phyloP scores from a whole-genome alignment of 2,329 filamentous ascomycete genomes.

The Tolypocladium tropicale region DNA sequence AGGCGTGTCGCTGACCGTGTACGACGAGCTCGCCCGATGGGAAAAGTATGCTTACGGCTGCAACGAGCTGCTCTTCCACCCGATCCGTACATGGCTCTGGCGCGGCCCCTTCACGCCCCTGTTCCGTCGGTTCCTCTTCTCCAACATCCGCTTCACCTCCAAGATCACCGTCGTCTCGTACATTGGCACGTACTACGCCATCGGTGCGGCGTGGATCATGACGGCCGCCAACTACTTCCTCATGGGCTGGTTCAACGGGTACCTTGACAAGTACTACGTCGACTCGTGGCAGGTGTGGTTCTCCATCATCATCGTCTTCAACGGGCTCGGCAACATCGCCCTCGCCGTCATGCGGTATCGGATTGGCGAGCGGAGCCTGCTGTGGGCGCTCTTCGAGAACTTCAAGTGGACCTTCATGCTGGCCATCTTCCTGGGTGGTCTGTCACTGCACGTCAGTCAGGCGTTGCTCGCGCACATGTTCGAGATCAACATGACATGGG shows the following conservation, averaged over 20 bases:
- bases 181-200: conserved; percentile 72
- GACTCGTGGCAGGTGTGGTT: conserved; percentile 75
- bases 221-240: conserved; percentile 66
- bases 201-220: conserved; percentile 65
- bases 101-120: conserved; percentile 70
- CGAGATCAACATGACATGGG: conserved; percentile 79
- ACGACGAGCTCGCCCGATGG: conserved; percentile 77
- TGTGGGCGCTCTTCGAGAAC: conserved; percentile 49
- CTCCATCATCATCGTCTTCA: conserved; percentile 70
- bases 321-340: conserved; percentile 61
- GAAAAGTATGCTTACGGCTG: conserved; percentile 83
- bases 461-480: conserved; percentile 77
- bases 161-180: conserved; percentile 70
- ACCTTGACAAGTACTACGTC: conserved; percentile 71
- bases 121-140: conserved; percentile 64
- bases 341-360: conserved; percentile 66
- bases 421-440: conserved; percentile 72
- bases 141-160: conserved; percentile 63
- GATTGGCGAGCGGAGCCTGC: conserved; percentile 50
- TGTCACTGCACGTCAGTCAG: conserved; percentile 72
- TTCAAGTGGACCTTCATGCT: conserved; percentile 67
- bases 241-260: conserved; percentile 66
- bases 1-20: conserved; percentile 73
- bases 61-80: conserved; percentile 74
- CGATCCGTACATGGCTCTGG: conserved; percentile 61